A percentile compares a stretch with the other conserved stretches of the same genome.
These are phyloP conservation scores for Capsella rubella DNA, from an alignment of 441 rosid genomes.

Conservation along the genomic window DNA sequence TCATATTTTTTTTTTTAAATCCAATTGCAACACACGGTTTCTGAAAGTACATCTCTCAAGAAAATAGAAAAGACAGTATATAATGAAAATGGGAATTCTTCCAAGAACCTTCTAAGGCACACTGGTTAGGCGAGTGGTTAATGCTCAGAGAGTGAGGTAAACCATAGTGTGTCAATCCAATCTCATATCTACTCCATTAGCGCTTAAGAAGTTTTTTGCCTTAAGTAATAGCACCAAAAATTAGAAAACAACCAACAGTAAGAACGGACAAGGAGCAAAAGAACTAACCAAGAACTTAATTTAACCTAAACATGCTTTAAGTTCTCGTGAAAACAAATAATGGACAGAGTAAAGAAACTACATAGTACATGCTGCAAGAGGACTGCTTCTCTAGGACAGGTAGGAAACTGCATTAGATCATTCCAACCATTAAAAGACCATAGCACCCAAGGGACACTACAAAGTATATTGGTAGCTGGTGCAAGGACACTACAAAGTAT, in stretches of 20 bases:
- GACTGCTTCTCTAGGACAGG: constrained; percentile 83
- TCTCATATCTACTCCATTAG: constrained; percentile 56
- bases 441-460: constrained; percentile 83
- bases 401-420: constrained; percentile 79
- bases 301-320: background rate
- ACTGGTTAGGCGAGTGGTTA: too few relatives aligned
- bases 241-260: background rate
- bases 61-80: too few relatives aligned
- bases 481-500: constrained; percentile 56
- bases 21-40: too few relatives aligned
- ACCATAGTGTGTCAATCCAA: constrained; percentile 10
- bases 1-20: too few relatives aligned
- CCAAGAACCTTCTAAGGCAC: too few relatives aligned
- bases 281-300: background rate
- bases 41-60: too few relatives aligned
- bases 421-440: constrained; percentile 85
- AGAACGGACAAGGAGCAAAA: background rate
- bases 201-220: constrained; percentile 57
- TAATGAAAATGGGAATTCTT: constrained; percentile 26
- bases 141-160: background rate
- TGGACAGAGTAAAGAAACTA: constrained; percentile 21
- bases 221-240: constrained; percentile 18
- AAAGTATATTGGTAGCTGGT: constrained; percentile 74
- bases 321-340: background rate
- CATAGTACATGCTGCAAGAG: constrained; percentile 83